These are phyloP conservation scores for Trypanosoma melophagium DNA, from an alignment of 208 protist genomes.

Conservation along the genomic window DNA sequence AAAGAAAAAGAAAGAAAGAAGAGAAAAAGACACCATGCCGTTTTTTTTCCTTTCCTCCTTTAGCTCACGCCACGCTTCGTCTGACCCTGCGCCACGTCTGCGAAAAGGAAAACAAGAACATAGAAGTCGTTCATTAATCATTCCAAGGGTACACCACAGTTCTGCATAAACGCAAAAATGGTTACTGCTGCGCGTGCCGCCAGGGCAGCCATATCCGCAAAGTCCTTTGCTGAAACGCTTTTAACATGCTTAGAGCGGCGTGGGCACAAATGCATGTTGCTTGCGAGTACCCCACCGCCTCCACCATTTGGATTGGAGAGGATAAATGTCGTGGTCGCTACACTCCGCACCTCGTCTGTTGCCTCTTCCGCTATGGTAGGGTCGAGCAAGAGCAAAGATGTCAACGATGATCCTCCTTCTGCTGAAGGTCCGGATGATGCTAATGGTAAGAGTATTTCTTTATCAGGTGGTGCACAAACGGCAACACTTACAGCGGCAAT, in stretches of 20 bases:
- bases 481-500: conserved; percentile 68
- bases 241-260: conserved; percentile 6
- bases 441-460: neutral
- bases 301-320: conserved; percentile 47
- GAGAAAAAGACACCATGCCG: too few relatives aligned
- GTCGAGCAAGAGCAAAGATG: conserved; percentile 46
- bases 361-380: conserved; percentile 63
- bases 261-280: conserved; percentile 31
- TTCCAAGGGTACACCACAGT: conserved; percentile 64
- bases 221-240: conserved; percentile 32
- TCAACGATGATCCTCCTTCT: neutral
- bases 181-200: conserved; percentile 52
- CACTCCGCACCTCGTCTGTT: conserved; percentile 23
- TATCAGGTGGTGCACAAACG: conserved; percentile 16
- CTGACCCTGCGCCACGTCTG: too few relatives aligned
- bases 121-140: neutral
- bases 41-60: too few relatives aligned
- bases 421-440: neutral
- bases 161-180: conserved; percentile 78
- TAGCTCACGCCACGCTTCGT: too few relatives aligned
- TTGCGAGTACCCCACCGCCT: conserved; percentile 40
- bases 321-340: conserved; percentile 55
- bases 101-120: conserved; percentile 4
- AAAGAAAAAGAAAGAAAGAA: too few relatives aligned
- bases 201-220: conserved; percentile 48